Evolutionary conservation across 345 rosid species (phyloP).

Genomic region (Eucalyptus coolabah): DNA sequence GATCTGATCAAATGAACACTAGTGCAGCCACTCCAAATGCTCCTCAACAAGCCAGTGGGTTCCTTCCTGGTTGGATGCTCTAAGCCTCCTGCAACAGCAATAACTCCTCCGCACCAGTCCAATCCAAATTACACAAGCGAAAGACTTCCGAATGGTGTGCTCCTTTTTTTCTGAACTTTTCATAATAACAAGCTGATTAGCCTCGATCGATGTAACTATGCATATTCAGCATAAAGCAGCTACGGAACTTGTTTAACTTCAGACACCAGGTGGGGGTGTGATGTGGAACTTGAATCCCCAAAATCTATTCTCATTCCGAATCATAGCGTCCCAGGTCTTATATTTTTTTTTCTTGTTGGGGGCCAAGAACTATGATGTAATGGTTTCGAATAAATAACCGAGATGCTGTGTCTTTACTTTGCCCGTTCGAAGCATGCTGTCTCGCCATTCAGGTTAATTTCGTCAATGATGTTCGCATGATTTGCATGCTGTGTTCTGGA

Average conservation of each 20-base stretch:
- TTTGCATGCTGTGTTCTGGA: not conserved
- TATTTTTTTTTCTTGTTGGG: not conserved
- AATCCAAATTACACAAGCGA: not conserved
- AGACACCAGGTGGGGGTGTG: not conserved
- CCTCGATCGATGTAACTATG: not conserved
- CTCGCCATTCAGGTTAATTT: not conserved
- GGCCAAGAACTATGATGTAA: not conserved
- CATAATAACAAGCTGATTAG: not conserved
- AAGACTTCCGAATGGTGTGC: not conserved
- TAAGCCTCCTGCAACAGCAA: conserved; percentile 1
- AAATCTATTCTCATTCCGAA: not conserved
- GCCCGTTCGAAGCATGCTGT: not conserved
- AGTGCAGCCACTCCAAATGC: conserved; percentile 12
- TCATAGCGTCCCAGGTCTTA: not conserved
- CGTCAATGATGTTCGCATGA: not conserved
- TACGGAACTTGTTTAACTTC: not conserved
- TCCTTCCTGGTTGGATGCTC: conserved; percentile 99
- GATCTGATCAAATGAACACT: conserved; percentile 58
- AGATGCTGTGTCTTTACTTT: not conserved
- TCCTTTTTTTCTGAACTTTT: not conserved
- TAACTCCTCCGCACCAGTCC: not conserved
- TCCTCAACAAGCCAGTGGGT: conserved; percentile 64
- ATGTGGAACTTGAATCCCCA: not conserved
- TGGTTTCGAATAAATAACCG: not conserved
- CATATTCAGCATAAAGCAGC: not conserved